Base-by-base conservation (phyloP, 768 basidiomycete species). In the Rossbeevera mucosa region DNA sequence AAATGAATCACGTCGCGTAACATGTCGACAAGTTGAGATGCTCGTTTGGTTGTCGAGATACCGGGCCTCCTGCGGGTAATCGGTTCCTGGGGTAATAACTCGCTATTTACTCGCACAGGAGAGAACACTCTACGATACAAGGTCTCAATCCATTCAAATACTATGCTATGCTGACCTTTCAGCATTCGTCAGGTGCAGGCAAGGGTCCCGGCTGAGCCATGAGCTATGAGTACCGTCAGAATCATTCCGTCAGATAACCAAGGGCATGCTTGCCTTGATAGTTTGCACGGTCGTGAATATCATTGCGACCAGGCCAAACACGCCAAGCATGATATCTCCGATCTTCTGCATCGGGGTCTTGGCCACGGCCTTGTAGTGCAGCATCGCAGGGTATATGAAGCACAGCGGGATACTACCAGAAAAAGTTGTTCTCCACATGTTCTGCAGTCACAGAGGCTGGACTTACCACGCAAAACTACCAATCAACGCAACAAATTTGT, bases 401-500 rank as follows among this genome's bases (percentile, higher is more conserved):
- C 93, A 95, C 54, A 98, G 73, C 7, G 95, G 95, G 8, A 96
- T 86, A 62, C 94, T 95, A 56, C 16, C 30, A 40, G 30, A 47
- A 51, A 36, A 29, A 21, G 56, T 62, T 41, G 60, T 48, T 59
- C 54, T 49, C 44, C 46, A 22, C 30, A 18, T 14, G 54, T 50
- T 36, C 18, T 13, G 45, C 25, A 22, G 16, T 20, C 20, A 22
- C 31, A 25, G 28, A 26, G 26, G 44, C 21, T 9, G 7, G 36
- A 48, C 88, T 61, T 56, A 93, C 93, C 94, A 96, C 54, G 94
- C 94, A 63, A 94, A 93, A 64, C 89, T 87, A 44, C 95, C 95
- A 53, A 97, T 79, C 61, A 97, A 83, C 14, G 91, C 83, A 14
- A 96, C 94, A 64, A 96, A 96, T 72, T 96, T 97, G 73, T 98